Conservation (phyloP, 1,139 yeast species). For the Casaregolazyma suthepensis region DNA sequence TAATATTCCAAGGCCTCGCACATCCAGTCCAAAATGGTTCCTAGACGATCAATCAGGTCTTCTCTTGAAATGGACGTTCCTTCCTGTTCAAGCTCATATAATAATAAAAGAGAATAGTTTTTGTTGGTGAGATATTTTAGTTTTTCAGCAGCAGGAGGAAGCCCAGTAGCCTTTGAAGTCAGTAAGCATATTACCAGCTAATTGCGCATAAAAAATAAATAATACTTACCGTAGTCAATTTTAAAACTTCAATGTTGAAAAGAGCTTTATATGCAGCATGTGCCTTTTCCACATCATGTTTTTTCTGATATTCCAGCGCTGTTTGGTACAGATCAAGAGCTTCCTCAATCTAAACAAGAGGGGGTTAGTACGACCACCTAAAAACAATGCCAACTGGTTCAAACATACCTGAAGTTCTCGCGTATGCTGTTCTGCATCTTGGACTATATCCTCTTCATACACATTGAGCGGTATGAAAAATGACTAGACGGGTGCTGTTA, state of each 20-base stretch:
- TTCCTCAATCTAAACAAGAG: slow-evolving; percentile 59
- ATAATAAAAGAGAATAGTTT: slow-evolving; percentile 70
- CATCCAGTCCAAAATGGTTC: slow-evolving; percentile 28
- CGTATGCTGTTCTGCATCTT: slow-evolving; percentile 80
- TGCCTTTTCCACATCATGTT: slow-evolving; percentile 45
- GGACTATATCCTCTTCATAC: slow-evolving; percentile 60
- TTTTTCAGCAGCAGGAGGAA: slow-evolving; percentile 67
- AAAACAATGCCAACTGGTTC: background rate
- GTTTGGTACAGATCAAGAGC: slow-evolving; percentile 70
- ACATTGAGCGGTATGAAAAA: slow-evolving; percentile 74
- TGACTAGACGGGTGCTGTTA: slow-evolving; percentile 1
- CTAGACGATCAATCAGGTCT: slow-evolving; percentile 24
- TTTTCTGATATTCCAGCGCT: slow-evolving; percentile 60
- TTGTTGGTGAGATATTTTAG: slow-evolving; percentile 73
- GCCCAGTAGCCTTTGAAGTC: slow-evolving; percentile 21
- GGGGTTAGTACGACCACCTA: background rate
- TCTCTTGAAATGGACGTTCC: slow-evolving; percentile 21
- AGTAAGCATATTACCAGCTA: background rate
- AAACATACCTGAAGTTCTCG: slow-evolving; percentile 60
- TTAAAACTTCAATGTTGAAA: slow-evolving; percentile 62
- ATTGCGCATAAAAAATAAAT: background rate
- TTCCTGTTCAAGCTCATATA: slow-evolving; percentile 41
- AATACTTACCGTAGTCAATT: slow-evolving; percentile 22
- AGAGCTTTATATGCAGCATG: slow-evolving; percentile 52
- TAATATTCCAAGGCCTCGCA: slow-evolving; percentile 33